Evolutionary conservation across 169 alveolate genomes (phyloP), one percentile per base, ranked within the genome.

Genomic region (Plasmodium cynomolgi): DNA sequence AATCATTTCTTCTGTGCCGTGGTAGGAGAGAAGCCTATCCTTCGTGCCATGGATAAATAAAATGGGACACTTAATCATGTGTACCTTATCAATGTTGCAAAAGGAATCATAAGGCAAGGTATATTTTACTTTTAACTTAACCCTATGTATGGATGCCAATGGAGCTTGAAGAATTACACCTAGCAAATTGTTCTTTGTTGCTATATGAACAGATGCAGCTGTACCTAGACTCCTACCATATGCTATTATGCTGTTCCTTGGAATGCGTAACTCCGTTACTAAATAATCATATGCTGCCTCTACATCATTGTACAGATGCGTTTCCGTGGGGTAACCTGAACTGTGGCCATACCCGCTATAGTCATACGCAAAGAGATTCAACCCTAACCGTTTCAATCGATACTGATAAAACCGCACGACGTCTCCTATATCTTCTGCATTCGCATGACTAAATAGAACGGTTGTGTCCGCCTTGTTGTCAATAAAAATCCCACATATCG

Each of bases 151-250:
- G 6, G 99, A 97, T 62, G 97, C 90, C 91, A 98, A 84, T 17
- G 99, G 99, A 68, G 98, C 91, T 95, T 98, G 98, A 71, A 98
- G 92, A 20, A 98, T 92, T 88, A 98, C 47, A 1, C 99, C 99
- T 39, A 94, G 95, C 37, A 98, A 86, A 17, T 84, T 82, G 11
- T 83, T 84, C 84, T 95, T 92, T 44, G 96, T 96, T 37, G 98
- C 99, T 74, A 98, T 92, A 94, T 97, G 98, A 56, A 98, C 96
- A 54, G 98, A 93, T 9, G 99, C 98, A 4, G 98, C 98, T 74
- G 98, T 95, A 33, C 99, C 99, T 23, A 98, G 92, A 58, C 99
- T 97, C 81, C 99, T 93, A n/a, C 99, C 99, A 81, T 95, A 98
- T 17, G 98, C 96, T 56, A 98, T 93, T 58, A 98, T 92, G 41